Base-by-base conservation (phyloP, 306 rosid species). In the Spatholobus suberectus region DNA sequence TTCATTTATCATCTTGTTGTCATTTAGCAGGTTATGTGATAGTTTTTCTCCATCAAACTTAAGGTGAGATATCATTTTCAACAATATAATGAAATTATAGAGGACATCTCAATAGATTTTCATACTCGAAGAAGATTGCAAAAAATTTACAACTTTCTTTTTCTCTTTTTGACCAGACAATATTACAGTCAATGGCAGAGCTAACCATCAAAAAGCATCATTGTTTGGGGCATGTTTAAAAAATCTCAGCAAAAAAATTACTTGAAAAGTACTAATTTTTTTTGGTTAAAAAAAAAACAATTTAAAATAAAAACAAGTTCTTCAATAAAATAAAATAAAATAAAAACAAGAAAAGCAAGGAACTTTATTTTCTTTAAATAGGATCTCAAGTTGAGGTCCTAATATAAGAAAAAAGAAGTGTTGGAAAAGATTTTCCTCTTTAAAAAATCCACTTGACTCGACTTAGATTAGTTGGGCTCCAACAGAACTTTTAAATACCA, bases 11-110 rank as follows among this genome's bases (percentile, higher is more conserved):
- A 8, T 71, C 61, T 26, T 32, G 8, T 17, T 47, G 76, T 47
- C 41, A 27, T 47, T 71, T 71, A 27, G 24, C 26, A 8, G 43
- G 61, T 71, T 47, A 51, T 71, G 27, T 71, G 65, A 73, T 32
- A 32, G 77, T 47, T 49, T 73, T 49, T 32, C 12, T 32, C 47
- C 32, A 73, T 73, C 65, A 73, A 73, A 73, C 77, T 29, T 49
- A 32, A 49, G 77, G 49, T 73, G 63, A 49, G 18, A 29, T 29
- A 47, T 73, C 63, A 73, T 73, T 73, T 73, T 73, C 77, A 41
- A 41, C 1, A 69, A 13, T 21, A 51, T 49, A n/a, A 11, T 73
- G 44, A 24, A 73, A 73, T 29, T 27, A 27, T n/a, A 17, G 18
- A 49, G 18, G 29, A 73, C 63, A 49, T 73, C 5, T 73, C 63